Evolutionary conservation across 768 basidiomycete species (phyloP).

Genomic region (Boletellus ananas): DNA sequence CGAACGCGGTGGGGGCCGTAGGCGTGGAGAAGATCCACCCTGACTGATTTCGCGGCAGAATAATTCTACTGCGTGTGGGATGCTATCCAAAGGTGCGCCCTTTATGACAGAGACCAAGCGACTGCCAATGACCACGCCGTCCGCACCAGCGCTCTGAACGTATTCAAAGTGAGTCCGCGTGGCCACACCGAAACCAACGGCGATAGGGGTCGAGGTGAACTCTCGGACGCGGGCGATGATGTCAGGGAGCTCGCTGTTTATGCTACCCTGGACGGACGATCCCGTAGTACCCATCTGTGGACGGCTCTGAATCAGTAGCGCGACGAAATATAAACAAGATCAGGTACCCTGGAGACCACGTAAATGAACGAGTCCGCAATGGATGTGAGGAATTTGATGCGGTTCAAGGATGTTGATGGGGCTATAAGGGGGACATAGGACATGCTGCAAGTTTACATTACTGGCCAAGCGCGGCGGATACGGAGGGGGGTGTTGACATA

Average conservation of each 20-base stretch:
- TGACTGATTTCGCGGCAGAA: conserved; percentile 71
- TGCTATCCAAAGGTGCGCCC: conserved; percentile 45
- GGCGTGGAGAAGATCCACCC: conserved; percentile 32
- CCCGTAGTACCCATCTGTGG: conserved; percentile 96
- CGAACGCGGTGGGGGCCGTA: background rate
- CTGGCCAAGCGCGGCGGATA: background rate
- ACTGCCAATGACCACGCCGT: conserved; percentile 93
- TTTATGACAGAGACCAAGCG: conserved; percentile 81
- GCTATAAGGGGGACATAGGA: conserved; percentile 96
- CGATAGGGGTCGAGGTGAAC: conserved; percentile 76
- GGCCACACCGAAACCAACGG: conserved; percentile 96
- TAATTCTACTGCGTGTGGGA: conserved; percentile 54
- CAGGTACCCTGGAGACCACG: conserved; percentile 85
- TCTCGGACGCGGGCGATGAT: conserved; percentile 81
- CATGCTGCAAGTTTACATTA: conserved; percentile 48
- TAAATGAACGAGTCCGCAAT: conserved; percentile 99
- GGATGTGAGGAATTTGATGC: conserved; percentile 85
- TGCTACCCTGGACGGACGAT: conserved; percentile 66
- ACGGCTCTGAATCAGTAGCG: conserved; percentile 3
- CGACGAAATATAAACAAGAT: conserved; percentile 7
- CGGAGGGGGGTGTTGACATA: conserved; percentile 37
- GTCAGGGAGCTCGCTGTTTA: conserved; percentile 77
- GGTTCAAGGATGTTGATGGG: conserved; percentile 82
- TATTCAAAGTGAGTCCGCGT: conserved; percentile 84
- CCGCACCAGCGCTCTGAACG: conserved; percentile 85